These are phyloP conservation scores for Bassia scoparia DNA, from an alignment of 148 eudicot genomes.

Conservation along the genomic window DNA sequence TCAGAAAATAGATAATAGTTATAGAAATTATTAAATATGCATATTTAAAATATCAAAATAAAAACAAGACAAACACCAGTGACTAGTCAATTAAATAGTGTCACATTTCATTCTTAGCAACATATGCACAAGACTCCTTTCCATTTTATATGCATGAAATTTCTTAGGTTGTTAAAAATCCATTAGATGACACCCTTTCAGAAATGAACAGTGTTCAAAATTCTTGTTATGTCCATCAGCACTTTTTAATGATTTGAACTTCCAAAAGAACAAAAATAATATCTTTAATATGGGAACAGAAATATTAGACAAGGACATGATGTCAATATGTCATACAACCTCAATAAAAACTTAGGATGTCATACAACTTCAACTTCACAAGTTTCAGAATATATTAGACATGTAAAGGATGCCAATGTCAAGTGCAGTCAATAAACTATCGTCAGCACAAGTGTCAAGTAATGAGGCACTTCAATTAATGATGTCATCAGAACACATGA, in stretches of 20 bases:
- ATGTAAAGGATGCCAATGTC: neutral
- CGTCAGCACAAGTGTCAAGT: neutral
- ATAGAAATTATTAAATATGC: neutral
- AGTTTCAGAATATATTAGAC: neutral
- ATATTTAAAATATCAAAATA: too few relatives aligned
- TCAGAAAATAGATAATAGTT: neutral
- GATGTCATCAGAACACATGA: neutral
- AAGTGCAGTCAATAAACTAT: neutral
- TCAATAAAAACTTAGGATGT: too few relatives aligned
- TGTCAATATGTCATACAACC: too few relatives aligned
- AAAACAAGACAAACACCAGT: too few relatives aligned
- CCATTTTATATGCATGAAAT: neutral
- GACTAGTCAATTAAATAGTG: neutral
- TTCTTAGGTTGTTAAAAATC: neutral
- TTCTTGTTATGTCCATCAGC: neutral
- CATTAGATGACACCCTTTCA: neutral
- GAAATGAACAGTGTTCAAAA: neutral
- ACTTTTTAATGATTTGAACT: neutral
- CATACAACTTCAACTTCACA: too few relatives aligned
- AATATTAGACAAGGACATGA: too few relatives aligned
- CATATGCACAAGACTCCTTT: neutral
- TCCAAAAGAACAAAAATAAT: neutral
- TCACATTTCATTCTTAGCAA: neutral
- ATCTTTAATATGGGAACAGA: neutral
- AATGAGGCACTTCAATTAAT: conserved; percentile 4